Evolutionary conservation across 2,329 filamentous ascomycete species (phyloP).

Genomic region (Fusarium sp.): DNA sequence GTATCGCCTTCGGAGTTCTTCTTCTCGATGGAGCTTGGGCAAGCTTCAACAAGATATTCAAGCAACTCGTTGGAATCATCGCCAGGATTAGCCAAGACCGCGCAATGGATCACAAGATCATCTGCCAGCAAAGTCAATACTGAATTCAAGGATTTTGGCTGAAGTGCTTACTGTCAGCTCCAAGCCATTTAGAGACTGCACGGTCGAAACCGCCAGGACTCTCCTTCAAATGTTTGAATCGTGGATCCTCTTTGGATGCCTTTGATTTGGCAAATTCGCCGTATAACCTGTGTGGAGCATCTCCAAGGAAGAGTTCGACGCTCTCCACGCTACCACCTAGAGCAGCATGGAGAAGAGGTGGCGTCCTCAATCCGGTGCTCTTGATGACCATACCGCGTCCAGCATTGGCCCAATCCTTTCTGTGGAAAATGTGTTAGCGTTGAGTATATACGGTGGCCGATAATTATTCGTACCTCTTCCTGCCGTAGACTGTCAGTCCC

Average conservation of each 20-base stretch:
- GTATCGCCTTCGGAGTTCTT: conserved; percentile 71
- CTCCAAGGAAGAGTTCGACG: conserved; percentile 82
- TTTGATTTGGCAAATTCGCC: conserved; percentile 73
- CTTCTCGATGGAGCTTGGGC: conserved; percentile 72
- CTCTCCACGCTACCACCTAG: conserved; percentile 69
- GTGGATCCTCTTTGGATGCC: conserved; percentile 69
- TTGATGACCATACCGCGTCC: conserved; percentile 62
- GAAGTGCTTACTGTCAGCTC: conserved; percentile 65
- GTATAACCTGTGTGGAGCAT: conserved; percentile 76
- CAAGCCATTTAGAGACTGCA: conserved; percentile 72
- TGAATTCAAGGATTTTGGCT: background rate
- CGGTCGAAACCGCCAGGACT: conserved; percentile 72
- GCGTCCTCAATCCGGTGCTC: conserved; percentile 58
- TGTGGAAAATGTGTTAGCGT: conserved; percentile 40
- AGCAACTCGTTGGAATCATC: conserved; percentile 66
- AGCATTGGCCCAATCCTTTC: conserved; percentile 77
- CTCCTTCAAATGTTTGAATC: conserved; percentile 71
- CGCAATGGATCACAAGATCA: conserved; percentile 75
- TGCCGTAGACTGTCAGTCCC: conserved; percentile 80
- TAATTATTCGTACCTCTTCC: conserved; percentile 65
- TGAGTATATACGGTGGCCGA: background rate
- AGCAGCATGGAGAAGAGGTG: conserved; percentile 73
- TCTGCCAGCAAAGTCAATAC: conserved; percentile 55
- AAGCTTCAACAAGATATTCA: conserved; percentile 72
- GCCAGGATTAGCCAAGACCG: conserved; percentile 61